A percentile compares a stretch with the other conserved stretches of the same genome.
These are phyloP conservation scores for Flaveria trinervia DNA, from an alignment of 129 eudicot genomes.

Conservation along the genomic window DNA sequence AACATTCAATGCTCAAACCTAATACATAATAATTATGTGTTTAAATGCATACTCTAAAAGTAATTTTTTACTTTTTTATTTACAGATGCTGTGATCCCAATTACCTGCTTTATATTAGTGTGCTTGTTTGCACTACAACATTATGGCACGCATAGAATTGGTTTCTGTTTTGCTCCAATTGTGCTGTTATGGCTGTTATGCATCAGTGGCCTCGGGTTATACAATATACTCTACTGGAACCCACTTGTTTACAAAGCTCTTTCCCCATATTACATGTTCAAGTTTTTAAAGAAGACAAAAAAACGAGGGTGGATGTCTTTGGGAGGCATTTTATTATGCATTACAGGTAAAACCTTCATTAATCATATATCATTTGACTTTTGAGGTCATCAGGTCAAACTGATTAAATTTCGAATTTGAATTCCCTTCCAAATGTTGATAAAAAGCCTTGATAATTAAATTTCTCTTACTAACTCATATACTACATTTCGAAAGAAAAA, in stretches of 20 bases:
- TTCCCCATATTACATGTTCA: constrained; percentile 87
- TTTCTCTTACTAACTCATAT: background rate
- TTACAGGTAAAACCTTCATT: constrained; percentile 58
- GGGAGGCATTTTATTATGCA: constrained; percentile 89
- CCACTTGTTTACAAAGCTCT: constrained; percentile 85
- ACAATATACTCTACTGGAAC: constrained; percentile 78
- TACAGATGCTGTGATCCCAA: constrained; percentile 93
- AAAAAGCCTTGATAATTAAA: background rate
- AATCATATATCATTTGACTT: background rate
- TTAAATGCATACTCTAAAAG: constrained; percentile 20
- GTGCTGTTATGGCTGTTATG: constrained; percentile 81
- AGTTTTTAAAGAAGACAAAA: constrained; percentile 84
- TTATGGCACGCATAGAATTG: constrained; percentile 90
- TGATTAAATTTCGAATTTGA: background rate
- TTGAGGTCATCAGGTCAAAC: constrained; percentile 16
- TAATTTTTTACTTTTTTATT: background rate
- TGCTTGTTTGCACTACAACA: constrained; percentile 96
- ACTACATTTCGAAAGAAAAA: background rate
- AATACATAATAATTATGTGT: too few relatives aligned
- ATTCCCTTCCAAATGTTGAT: background rate
- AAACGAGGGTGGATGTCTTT: constrained; percentile 95
- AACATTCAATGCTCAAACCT: constrained; percentile 5
- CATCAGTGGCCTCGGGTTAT: constrained; percentile 84
- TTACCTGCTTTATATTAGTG: constrained; percentile 84
- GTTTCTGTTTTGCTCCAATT: constrained; percentile 84